Conservation (phyloP, 805 yeast species). For the Clavispora santaluciae region DNA sequence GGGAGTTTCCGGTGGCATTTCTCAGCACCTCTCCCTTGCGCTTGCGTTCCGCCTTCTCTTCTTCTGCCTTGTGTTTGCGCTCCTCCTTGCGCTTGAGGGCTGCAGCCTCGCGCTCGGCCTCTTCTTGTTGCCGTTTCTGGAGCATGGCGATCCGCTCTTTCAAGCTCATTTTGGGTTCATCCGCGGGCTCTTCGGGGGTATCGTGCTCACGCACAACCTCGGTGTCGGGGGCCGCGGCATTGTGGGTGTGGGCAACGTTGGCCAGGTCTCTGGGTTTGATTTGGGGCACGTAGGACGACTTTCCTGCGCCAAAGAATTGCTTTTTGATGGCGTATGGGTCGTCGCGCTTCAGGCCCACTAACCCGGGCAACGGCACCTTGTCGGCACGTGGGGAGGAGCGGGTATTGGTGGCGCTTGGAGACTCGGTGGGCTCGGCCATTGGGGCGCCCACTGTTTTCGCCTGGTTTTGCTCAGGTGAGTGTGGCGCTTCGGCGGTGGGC, state of each 20-base stretch:
- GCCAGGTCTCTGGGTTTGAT: constrained; percentile 37
- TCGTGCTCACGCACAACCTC: constrained; percentile 12
- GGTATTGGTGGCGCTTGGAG: constrained; percentile 18
- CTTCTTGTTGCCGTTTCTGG: constrained; percentile 77
- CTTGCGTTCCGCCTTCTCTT: constrained; percentile 7
- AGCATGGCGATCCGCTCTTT: constrained; percentile 82
- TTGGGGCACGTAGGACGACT: constrained; percentile 56
- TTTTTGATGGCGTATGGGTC: constrained; percentile 50
- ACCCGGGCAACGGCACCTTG: constrained; percentile 16
- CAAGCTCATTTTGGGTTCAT: constrained; percentile 71
- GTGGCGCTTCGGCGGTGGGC: no score
- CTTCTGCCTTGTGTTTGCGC: constrained; percentile 39
- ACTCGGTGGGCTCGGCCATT: background rate
- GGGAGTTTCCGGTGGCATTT: background rate
- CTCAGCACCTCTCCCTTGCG: constrained; percentile 1
- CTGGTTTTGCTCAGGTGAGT: no score
- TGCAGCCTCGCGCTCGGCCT: constrained; percentile 66
- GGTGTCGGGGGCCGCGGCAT: constrained; percentile 18
- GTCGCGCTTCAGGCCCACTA: constrained; percentile 27
- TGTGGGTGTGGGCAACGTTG: constrained; percentile 24
- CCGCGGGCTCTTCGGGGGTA: constrained; percentile 37
- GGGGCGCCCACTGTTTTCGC: background rate
- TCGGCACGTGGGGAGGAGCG: constrained; percentile 4
- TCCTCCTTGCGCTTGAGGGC: constrained; percentile 49
- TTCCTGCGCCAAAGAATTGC: constrained; percentile 51